Conservation (phyloP, 441 rosid genomes). For the Corymbia calophylla region DNA sequence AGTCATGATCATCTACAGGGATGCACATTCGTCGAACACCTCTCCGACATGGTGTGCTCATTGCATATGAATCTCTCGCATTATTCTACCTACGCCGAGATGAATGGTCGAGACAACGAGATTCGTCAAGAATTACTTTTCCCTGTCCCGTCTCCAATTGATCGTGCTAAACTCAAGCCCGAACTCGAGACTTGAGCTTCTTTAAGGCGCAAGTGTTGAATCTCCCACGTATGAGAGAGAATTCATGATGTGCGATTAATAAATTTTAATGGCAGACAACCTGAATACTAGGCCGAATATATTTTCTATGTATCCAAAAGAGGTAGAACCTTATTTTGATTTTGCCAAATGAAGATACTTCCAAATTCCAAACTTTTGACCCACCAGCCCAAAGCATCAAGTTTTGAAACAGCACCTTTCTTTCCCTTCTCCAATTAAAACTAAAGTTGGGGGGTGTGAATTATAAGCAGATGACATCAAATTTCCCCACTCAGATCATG, state of each 20-base stretch:
- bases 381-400: neutral
- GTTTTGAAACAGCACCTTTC: neutral
- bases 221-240: neutral
- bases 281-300: neutral
- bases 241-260: neutral
- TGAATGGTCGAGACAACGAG: neutral
- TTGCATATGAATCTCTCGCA: neutral
- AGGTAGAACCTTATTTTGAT: neutral
- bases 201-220: neutral
- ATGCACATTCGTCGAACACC: neutral
- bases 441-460: neutral
- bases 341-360: neutral
- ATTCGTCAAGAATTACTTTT: neutral
- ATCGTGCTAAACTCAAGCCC: neutral
- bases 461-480: neutral
- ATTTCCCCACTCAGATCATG: neutral
- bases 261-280: neutral
- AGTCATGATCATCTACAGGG: neutral
- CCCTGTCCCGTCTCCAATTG: neutral
- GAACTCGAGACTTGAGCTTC: neutral
- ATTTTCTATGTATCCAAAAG: neutral
- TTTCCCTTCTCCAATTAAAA: neutral
- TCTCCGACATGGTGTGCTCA: neutral
- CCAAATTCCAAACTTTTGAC: neutral
- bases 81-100: neutral